Evolutionary conservation across 805 yeast genomes (phyloP), one percentile per base, ranked within the genome.

Genomic region (Saccharomycopsis capsularis): DNA sequence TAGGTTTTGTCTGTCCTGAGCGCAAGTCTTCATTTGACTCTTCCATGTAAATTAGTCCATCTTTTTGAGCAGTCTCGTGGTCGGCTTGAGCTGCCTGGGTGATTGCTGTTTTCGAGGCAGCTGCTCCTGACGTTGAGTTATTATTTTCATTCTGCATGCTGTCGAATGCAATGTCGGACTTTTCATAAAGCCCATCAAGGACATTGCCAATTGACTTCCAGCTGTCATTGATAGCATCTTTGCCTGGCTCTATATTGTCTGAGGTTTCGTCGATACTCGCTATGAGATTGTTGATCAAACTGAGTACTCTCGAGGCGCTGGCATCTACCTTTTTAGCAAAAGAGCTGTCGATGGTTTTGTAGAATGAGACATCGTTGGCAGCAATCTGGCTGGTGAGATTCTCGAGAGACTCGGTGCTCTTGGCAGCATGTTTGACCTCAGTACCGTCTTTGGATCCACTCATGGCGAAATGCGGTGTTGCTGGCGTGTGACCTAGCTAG

Each of bases 301-400:
- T 63, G 23, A 78, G 59, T 4, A 84, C 48, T 19, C 68, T 63
- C n/a, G 51, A 21, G 27, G 66, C 60, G 41, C 62, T 65, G 35
- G 64, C 67, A 29, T 67, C 68, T 55, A 61, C 59, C 54, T 58
- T 60, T 46, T 53, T 46, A 36, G 64, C 59, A 39, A 67, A 57
- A 22, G 60, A 58, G 7, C 55, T 57, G 37, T 59, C 51, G 24
- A 54, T 59, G 40, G 60, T 54, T 41, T 73, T 69, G 63, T 80
- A 78, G 59, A 90, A 93, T 27, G 74, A 77, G n/a, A 89, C 73
- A 67, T 91, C 98, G 48, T 85, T 85, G 0, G 87, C 78, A 2
- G 85, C 84, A 39, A 90, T 63, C n/a, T 39, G 32, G 6, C 32
- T 16, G 9, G 47, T 40, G 3, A 42, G 11, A 16, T 36, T 40